Percentiles rank a stretch among this genome's conserved stretches.
These are phyloP conservation scores for Entonaema liquescens DNA, from an alignment of 495 filamentous ascomycete genomes.

Conservation along the genomic window DNA sequence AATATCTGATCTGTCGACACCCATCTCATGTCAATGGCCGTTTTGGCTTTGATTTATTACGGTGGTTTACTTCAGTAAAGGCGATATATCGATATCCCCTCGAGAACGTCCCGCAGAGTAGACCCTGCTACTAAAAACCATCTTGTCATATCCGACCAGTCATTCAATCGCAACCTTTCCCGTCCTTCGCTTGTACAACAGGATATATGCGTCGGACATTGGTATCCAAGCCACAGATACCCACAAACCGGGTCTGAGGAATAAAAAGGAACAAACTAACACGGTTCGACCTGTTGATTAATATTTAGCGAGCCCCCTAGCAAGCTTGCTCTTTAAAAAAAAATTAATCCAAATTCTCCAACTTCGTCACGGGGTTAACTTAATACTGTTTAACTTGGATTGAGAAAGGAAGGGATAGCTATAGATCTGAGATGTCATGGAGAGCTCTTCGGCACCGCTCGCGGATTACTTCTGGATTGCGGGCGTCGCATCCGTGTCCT, in stretches of 20 bases:
- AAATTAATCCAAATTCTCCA: constrained; percentile 11
- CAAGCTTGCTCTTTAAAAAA: constrained; percentile 9
- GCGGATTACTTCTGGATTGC: constrained; percentile 99
- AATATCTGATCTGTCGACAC: constrained; percentile 37
- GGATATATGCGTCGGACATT: constrained; percentile 38
- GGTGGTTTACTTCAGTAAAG: constrained; percentile 34
- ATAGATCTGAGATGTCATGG: constrained; percentile 60
- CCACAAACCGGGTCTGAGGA: constrained; percentile 36
- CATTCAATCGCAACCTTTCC: constrained; percentile 27
- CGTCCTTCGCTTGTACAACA: constrained; percentile 24
- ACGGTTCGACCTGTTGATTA: constrained; percentile 23
- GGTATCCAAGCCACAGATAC: constrained; percentile 27
- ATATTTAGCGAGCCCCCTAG: constrained; percentile 20
- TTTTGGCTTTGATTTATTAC: constrained; percentile 27
- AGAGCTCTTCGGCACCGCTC: constrained; percentile 76
- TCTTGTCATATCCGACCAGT: constrained; percentile 25
- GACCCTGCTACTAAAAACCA: constrained; percentile 14
- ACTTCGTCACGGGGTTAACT: constrained; percentile 15
- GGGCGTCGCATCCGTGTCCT: constrained; percentile 80
- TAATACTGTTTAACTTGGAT: constrained; percentile 17
- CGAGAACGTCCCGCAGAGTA: constrained; percentile 31
- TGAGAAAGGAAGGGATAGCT: constrained; percentile 31
- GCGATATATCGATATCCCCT: constrained; percentile 33
- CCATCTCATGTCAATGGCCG: constrained; percentile 23
- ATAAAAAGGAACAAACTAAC: constrained; percentile 24